Conservation (phyloP, 148 eudicot genomes). For the Fagopyrum tataricum region DNA sequence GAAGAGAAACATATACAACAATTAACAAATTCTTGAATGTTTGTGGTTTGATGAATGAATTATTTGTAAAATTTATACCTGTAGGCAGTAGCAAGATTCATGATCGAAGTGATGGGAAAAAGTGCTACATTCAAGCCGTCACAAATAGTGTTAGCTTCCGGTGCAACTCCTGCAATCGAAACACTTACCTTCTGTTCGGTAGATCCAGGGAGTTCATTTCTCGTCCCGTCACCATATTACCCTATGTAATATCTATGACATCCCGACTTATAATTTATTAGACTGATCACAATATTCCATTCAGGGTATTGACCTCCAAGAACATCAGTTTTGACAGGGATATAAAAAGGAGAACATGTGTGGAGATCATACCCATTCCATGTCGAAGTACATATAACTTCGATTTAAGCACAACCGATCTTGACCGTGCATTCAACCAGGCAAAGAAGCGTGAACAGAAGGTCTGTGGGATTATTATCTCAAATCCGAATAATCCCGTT, state of each 20-base stretch:
- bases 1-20: not conserved
- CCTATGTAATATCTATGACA: slow-evolving; percentile 48
- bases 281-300: slow-evolving; percentile 9
- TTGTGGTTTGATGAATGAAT: not conserved
- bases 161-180: slow-evolving; percentile 73
- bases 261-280: not conserved
- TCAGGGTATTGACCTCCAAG: slow-evolving; percentile 12
- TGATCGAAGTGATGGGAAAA: slow-evolving; percentile 54
- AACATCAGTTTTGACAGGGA: slow-evolving; percentile 71
- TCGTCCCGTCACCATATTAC: slow-evolving; percentile 82
- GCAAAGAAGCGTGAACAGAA: slow-evolving; percentile 79
- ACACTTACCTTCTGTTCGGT: slow-evolving; percentile 80
- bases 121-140: slow-evolving; percentile 53
- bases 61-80: not conserved
- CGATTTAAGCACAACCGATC: slow-evolving; percentile 45
- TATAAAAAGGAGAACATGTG: slow-evolving; percentile 83
- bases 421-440: slow-evolving; percentile 73
- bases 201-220: slow-evolving; percentile 87
- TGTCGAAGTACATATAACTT: slow-evolving; percentile 90
- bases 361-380: slow-evolving; percentile 81
- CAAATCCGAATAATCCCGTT: slow-evolving; percentile 75
- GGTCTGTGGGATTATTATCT: slow-evolving; percentile 72
- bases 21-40: not conserved
- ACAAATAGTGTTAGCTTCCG: slow-evolving; percentile 58
- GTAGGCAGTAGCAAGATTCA: slow-evolving; percentile 76